Evolutionary conservation across 139 green algal genomes (phyloP).

Genomic region (Pycnococcus provasolii): DNA sequence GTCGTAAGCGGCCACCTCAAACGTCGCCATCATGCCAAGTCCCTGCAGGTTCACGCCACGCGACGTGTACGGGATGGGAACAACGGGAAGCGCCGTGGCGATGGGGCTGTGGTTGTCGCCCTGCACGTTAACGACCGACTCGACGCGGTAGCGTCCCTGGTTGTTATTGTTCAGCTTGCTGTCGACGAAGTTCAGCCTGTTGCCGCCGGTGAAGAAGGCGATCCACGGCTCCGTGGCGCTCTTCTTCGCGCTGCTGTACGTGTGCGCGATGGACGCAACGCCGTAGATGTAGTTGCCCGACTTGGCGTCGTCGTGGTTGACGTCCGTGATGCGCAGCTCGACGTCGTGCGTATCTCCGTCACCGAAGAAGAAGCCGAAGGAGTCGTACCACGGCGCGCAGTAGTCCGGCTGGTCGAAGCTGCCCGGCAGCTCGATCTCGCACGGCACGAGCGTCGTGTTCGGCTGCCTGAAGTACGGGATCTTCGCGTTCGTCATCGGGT

Average conservation of each 20-base stretch:
- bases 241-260: not conserved
- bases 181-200: not conserved
- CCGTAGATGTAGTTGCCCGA: not conserved
- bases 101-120: conserved; percentile 16
- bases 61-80: conserved; percentile 19
- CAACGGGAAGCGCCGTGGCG: conserved; percentile 7
- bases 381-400: not conserved
- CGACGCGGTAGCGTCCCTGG: conserved; percentile 14
- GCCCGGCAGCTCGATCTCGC: not conserved
- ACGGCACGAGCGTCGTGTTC: conserved; percentile 4
- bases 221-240: not conserved
- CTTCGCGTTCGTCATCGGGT: not conserved
- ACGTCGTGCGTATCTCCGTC: not conserved
- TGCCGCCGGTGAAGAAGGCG: conserved; percentile 9
- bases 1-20: conserved; percentile 18
- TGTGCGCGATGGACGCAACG: not conserved
- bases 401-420: not conserved
- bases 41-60: not conserved
- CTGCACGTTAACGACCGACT: conserved; percentile 10
- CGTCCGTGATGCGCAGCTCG: not conserved
- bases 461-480: not conserved
- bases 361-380: not conserved
- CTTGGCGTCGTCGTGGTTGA: not conserved
- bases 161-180: conserved; percentile 13
- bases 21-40: conserved; percentile 22